Percentiles rank a stretch among this genome's conserved stretches.
phyloP scores from a whole-genome alignment of 2,329 filamentous ascomycete species.

The Paraphaeosphaeria minitans region DNA sequence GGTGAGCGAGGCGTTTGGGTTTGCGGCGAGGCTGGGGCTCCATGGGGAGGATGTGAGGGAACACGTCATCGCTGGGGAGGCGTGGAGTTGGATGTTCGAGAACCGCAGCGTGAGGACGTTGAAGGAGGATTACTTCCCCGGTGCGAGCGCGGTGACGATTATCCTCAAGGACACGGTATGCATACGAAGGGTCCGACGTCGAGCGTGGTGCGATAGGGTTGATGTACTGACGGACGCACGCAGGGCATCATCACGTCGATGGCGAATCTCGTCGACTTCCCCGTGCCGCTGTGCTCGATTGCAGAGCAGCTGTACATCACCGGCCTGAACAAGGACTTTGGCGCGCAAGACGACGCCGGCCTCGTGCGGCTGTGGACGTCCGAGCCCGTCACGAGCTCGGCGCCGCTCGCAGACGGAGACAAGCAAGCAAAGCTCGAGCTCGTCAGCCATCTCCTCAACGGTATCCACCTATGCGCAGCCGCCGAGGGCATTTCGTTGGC shows the following conservation, averaged over 20 bases:
- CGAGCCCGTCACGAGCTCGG: slow-evolving; percentile 46
- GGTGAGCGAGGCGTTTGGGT: slow-evolving; percentile 62
- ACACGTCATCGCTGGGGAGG: slow-evolving; percentile 53
- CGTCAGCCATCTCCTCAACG: slow-evolving; percentile 39
- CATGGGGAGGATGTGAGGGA: slow-evolving; percentile 58
- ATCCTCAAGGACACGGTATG: slow-evolving; percentile 54
- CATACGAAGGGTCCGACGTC: background rate
- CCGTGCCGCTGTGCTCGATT: slow-evolving; percentile 63
- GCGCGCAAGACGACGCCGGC: slow-evolving; percentile 60
- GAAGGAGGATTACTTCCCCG: slow-evolving; percentile 55
- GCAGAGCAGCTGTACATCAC: slow-evolving; percentile 70
- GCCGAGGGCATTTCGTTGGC: slow-evolving; percentile 47
- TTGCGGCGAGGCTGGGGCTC: slow-evolving; percentile 59
- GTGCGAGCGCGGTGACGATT: slow-evolving; percentile 52
- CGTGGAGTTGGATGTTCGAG: slow-evolving; percentile 62
- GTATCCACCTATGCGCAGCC: slow-evolving; percentile 44
- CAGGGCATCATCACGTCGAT: slow-evolving; percentile 70
- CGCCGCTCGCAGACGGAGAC: slow-evolving; percentile 27
- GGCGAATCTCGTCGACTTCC: slow-evolving; percentile 62
- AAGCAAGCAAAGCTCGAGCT: slow-evolving; percentile 44
- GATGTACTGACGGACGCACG: slow-evolving; percentile 7
- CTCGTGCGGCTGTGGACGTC: slow-evolving; percentile 60
- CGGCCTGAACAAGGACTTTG: slow-evolving; percentile 63
- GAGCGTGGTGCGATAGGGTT: background rate
- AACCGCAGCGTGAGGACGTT: slow-evolving; percentile 61